Conservation (phyloP, 805 yeast genomes). For the Maudiozyma serrabonitensis region DNA sequence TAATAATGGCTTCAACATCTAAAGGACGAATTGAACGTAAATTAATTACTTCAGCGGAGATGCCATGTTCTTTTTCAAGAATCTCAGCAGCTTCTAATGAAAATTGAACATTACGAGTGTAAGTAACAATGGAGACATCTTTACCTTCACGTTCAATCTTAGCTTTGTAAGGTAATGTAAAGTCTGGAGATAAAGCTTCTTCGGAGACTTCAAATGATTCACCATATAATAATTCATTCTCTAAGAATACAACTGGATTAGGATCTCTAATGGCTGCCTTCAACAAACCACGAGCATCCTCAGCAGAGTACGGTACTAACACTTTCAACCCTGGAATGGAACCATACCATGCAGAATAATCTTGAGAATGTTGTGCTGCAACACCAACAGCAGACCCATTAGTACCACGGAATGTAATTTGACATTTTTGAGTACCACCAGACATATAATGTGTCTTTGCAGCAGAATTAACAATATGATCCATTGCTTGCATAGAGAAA, state of each 20-base stretch:
- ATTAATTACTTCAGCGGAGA: slow-evolving; percentile 88
- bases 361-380: slow-evolving; percentile 98
- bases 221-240: slow-evolving; percentile 92
- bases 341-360: slow-evolving; percentile 96
- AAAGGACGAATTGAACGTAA: slow-evolving; percentile 95
- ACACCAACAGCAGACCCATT: slow-evolving; percentile 99
- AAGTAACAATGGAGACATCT: slow-evolving; percentile 82
- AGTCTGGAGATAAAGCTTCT: slow-evolving; percentile 83
- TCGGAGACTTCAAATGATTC: slow-evolving; percentile 83
- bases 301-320: slow-evolving; percentile 88
- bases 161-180: slow-evolving; percentile 85
- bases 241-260: slow-evolving; percentile 91
- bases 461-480: slow-evolving; percentile 95
- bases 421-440: slow-evolving; percentile 97
- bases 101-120: slow-evolving; percentile 82
- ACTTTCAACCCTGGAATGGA: slow-evolving; percentile 97
- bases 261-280: slow-evolving; percentile 98
- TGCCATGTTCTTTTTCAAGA: slow-evolving; percentile 75
- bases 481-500: slow-evolving; percentile 99
- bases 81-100: slow-evolving; percentile 84
- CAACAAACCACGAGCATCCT: slow-evolving; percentile 89
- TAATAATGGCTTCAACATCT: slow-evolving; percentile 77
- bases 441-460: slow-evolving; percentile 99
- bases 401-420: slow-evolving; percentile 97
- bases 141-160: slow-evolving; percentile 90